Base-by-base conservation (phyloP, 257 asterid species). In the Misopates orontium region DNA sequence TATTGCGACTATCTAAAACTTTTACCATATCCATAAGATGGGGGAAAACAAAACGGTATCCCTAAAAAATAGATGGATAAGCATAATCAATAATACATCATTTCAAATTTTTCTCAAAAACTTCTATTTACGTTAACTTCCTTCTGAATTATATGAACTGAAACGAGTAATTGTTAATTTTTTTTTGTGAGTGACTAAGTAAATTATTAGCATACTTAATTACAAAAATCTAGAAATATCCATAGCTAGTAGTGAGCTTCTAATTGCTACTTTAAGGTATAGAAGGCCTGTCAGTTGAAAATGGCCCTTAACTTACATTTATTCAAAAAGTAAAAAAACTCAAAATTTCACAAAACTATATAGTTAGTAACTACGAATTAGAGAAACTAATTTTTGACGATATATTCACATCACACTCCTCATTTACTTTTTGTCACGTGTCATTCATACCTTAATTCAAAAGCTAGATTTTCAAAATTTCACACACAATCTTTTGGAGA, bases 31-130 rank as follows among this genome's bases (percentile, higher is more conserved):
- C 6, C 11, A 0, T 56, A 31, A 9, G 24, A 24, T 23, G 15
- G 36, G 36, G 36, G 36, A 28, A 28, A 56, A 12, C 5, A 4
- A 32, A 28, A 16, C 1, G 19, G 17, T 3, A 31, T n/a, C 13
- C 40, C 36, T 28, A 9, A 57, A 19, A 45, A 12, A 53, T 55
- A 55, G 14, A 55, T 15, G 22, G 60, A 55, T 54, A 54, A 54
- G 18, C 39, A 22, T 54, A 25, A 52, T 20, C 5, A 4, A 11
- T 42, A 11, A 11, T 42, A 10, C 48, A 42, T 10, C 16, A 42
- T 8, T 42, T 42, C 4, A 42, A 4, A 10, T 6, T 42, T 42
- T 42, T 0, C 16, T 8, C 51, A 2, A 55, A 28, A 15, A 14
- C 23, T 11, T 31, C 1, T 12, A 24, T 12, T 15, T 14, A 25